Conservation (phyloP, 1,284 basidiomycete genomes). For the Tremellales sp. region DNA sequence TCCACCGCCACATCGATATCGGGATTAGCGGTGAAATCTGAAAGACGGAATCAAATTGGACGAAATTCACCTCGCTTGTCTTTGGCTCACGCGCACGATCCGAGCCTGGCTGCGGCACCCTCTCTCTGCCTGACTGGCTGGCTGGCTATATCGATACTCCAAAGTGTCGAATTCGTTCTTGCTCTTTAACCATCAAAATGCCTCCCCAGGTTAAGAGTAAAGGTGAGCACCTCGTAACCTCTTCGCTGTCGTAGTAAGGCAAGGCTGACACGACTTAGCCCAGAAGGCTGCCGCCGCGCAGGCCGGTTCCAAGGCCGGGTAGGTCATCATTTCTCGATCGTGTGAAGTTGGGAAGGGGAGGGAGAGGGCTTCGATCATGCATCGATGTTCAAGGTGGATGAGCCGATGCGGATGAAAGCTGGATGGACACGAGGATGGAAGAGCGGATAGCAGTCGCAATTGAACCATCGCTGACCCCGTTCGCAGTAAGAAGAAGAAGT, state of each 20-base stretch:
- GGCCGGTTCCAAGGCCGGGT: constrained; percentile 50
- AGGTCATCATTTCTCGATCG: constrained; percentile 20
- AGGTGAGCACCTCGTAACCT: constrained; percentile 12
- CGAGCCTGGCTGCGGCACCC: too few species aligned
- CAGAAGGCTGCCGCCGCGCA: constrained; percentile 50
- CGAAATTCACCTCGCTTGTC: neutral
- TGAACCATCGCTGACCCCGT: neutral
- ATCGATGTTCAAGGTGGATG: neutral
- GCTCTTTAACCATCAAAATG: constrained; percentile 17
- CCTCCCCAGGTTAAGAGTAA: constrained; percentile 48
- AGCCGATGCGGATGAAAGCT: neutral
- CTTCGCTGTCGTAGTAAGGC: neutral
- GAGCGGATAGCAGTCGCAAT: neutral
- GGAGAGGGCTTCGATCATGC: constrained; percentile 1
- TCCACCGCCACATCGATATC: neutral
- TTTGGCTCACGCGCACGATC: too few species aligned
- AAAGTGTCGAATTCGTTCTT: constrained; percentile 4
- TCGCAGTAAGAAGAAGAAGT: constrained; percentile 97
- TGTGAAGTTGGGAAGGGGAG: neutral
- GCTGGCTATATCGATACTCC: neutral
- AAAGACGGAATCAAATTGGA: neutral
- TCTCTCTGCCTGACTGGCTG: too few species aligned
- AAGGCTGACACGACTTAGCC: constrained; percentile 18
- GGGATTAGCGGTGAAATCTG: constrained; percentile 3
- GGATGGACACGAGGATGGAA: neutral